Conservation (phyloP, 139 green algal species). For the Tetraselmis striata region DNA sequence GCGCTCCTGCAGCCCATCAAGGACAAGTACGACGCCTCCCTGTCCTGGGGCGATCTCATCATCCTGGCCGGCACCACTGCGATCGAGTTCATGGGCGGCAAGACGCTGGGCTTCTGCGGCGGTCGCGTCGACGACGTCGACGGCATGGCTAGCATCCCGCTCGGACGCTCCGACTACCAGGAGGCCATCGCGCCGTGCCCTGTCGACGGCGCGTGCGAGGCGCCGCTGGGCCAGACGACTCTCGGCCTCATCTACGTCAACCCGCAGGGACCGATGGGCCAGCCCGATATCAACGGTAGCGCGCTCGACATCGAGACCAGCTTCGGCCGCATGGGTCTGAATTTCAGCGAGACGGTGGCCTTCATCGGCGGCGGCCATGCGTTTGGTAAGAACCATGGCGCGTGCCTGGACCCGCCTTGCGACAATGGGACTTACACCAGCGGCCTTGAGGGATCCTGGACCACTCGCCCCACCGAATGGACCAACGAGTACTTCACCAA, state of each 20-base stretch:
- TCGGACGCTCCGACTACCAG: conserved; percentile 28
- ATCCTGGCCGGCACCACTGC: conserved; percentile 24
- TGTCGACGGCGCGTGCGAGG: conserved; percentile 18
- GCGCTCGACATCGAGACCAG: conserved; percentile 31
- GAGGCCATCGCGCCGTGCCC: conserved; percentile 14
- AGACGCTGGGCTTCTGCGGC: conserved; percentile 27
- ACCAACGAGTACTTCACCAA: conserved; percentile 16
- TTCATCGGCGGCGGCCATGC: conserved; percentile 34
- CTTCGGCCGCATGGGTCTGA: conserved; percentile 42
- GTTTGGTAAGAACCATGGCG: conserved; percentile 36
- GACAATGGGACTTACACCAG: conserved; percentile 36
- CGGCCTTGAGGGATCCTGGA: conserved; percentile 30
- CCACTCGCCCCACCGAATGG: background rate
- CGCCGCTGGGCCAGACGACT: conserved; percentile 15
- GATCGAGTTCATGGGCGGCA: conserved; percentile 31
- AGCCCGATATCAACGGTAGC: conserved; percentile 10
- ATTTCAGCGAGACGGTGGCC: conserved; percentile 37
- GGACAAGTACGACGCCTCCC: background rate
- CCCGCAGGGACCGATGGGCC: conserved; percentile 28
- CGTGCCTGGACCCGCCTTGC: background rate
- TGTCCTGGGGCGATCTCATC: conserved; percentile 37
- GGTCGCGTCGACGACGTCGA: conserved; percentile 37
- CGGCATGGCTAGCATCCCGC: conserved; percentile 19
- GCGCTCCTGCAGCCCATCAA: conserved; percentile 18
- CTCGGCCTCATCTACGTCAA: conserved; percentile 40